Evolutionary conservation across 2,329 filamentous ascomycete species (phyloP).

Genomic region (Trichoderma sp.): DNA sequence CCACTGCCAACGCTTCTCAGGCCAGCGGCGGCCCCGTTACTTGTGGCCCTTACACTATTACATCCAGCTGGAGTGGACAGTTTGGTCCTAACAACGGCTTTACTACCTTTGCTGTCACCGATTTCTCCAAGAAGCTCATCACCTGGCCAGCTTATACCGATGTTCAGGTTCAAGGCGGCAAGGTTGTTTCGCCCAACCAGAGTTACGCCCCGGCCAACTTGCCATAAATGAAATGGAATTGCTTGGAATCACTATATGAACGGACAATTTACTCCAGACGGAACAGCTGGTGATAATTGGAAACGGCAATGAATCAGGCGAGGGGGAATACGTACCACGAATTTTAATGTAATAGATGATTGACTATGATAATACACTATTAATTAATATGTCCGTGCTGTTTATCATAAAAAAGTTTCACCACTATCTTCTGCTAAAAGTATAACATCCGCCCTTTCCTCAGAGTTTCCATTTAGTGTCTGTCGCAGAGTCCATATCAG

Average conservation of each 20-base stretch:
- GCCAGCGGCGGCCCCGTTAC: conserved; percentile 40
- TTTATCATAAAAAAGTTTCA: background rate
- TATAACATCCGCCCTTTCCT: background rate
- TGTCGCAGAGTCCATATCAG: background rate
- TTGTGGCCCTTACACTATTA: conserved; percentile 52
- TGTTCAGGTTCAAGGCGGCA: conserved; percentile 44
- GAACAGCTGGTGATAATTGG: background rate
- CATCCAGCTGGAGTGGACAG: conserved; percentile 55
- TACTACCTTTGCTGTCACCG: conserved; percentile 51
- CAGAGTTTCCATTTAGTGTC: background rate
- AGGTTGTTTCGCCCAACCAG: conserved; percentile 49
- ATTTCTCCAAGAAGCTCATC: conserved; percentile 44
- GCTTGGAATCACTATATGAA: background rate
- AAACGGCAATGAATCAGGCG: background rate
- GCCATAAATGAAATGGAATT: background rate
- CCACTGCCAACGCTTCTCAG: conserved; percentile 33
- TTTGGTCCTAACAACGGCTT: conserved; percentile 53
- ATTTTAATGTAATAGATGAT: background rate
- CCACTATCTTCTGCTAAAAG: background rate
- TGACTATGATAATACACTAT: background rate
- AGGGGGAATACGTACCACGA: background rate
- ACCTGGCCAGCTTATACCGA: conserved; percentile 55
- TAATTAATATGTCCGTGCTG: background rate
- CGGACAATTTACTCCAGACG: background rate
- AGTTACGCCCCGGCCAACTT: conserved; percentile 38